Evolutionary conservation across 2,329 filamentous ascomycete genomes (phyloP).

Genomic region (Zelopaecilomyces penicillatus): DNA sequence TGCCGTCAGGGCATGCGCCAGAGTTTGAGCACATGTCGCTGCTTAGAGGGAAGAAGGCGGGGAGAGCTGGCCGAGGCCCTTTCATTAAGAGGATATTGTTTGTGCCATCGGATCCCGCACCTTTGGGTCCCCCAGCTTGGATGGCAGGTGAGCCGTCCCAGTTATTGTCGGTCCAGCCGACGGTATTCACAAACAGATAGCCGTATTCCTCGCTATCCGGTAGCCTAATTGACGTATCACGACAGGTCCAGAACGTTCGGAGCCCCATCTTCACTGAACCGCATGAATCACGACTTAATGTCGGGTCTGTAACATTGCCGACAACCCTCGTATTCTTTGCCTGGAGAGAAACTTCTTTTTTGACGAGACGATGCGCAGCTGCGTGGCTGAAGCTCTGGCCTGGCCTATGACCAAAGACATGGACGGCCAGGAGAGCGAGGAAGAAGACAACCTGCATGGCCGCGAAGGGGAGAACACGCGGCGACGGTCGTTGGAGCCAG

Average conservation of each 20-base stretch:
- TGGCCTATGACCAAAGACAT: too few relatives aligned
- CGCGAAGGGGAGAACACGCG: background rate
- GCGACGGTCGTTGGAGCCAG: too few relatives aligned
- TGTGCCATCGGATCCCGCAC: slow-evolving; percentile 7
- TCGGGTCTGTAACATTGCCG: slow-evolving; percentile 11
- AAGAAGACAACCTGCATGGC: background rate
- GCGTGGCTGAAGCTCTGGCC: too few relatives aligned
- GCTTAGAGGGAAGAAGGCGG: slow-evolving; percentile 6
- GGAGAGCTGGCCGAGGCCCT: slow-evolving; percentile 7
- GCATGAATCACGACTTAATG: slow-evolving; percentile 11
- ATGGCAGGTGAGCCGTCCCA: slow-evolving; percentile 10
- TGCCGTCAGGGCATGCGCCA: slow-evolving; percentile 8
- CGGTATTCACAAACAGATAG: slow-evolving; percentile 10
- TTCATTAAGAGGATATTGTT: slow-evolving; percentile 8
- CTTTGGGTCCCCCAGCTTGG: slow-evolving; percentile 3
- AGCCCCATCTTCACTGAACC: slow-evolving; percentile 10
- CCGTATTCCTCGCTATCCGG: slow-evolving; percentile 3
- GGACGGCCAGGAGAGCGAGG: slow-evolving; percentile 1
- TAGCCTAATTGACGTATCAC: slow-evolving; percentile 8
- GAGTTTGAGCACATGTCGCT: slow-evolving; percentile 5
- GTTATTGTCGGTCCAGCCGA: slow-evolving; percentile 9
- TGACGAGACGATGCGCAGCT: too few relatives aligned
- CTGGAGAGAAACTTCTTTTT: background rate
- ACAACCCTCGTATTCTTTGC: slow-evolving; percentile 6
- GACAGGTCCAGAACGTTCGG: slow-evolving; percentile 12